phyloP scores from a whole-genome alignment of 2,329 filamentous ascomycete genomes.

The Neurospora sp. region DNA sequence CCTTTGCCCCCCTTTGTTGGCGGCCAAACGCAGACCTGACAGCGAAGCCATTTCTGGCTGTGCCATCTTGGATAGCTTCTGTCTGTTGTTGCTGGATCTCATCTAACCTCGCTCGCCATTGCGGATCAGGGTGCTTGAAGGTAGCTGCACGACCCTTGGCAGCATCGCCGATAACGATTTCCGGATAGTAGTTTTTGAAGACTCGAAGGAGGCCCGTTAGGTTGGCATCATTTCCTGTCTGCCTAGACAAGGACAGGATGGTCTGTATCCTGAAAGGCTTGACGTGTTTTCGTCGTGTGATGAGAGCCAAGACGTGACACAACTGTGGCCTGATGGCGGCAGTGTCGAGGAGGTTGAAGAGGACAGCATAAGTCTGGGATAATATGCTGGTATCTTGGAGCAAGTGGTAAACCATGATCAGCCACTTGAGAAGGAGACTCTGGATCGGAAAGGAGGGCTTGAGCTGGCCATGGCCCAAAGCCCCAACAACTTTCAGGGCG shows the following conservation, averaged over 20 bases:
- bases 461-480: conserved; percentile 65
- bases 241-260: conserved; percentile 51
- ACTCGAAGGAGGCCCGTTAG: conserved; percentile 66
- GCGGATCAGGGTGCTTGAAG: conserved; percentile 64
- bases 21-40: conserved; percentile 44
- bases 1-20: conserved; percentile 36
- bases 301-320: conserved; percentile 68
- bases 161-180: conserved; percentile 69
- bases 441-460: conserved; percentile 68
- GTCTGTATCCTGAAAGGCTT: conserved; percentile 74
- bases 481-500: conserved; percentile 58
- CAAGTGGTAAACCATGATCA: conserved; percentile 65
- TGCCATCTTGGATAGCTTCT: conserved; percentile 33
- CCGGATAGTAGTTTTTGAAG: conserved; percentile 87
- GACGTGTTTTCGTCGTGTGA: conserved; percentile 75
- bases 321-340: conserved; percentile 58
- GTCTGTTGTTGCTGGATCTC: conserved; percentile 53
- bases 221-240: conserved; percentile 62
- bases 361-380: conserved; percentile 60
- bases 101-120: conserved; percentile 62
- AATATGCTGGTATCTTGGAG: conserved; percentile 55
- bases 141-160: conserved; percentile 50
- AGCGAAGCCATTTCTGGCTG: conserved; percentile 47
- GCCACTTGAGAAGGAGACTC: conserved; percentile 64
- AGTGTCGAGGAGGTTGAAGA: conserved; percentile 78